phyloP scores from a whole-genome alignment of 1,284 basidiomycete genomes.

The Fomes fomentarius region DNA sequence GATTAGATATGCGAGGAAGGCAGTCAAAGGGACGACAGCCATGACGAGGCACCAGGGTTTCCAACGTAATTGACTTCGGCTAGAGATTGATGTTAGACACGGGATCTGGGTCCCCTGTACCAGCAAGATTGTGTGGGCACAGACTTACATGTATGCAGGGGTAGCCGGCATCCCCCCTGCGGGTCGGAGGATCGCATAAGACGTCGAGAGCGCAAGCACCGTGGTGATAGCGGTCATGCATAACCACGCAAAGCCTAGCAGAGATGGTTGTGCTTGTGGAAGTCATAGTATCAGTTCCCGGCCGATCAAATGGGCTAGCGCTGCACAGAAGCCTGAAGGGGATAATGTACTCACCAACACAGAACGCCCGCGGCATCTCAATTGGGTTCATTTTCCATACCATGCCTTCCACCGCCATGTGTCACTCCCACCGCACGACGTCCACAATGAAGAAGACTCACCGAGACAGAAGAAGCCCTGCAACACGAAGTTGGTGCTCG shows the following conservation, averaged over 20 bases:
- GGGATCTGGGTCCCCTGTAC: slow-evolving; percentile 7
- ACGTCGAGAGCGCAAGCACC: slow-evolving; percentile 53
- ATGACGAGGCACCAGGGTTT: slow-evolving; percentile 40
- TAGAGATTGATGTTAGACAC: slow-evolving; percentile 9
- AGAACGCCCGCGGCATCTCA: slow-evolving; percentile 59
- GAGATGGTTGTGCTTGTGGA: slow-evolving; percentile 54
- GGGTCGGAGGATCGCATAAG: slow-evolving; percentile 49
- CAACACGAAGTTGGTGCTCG: slow-evolving; percentile 47
- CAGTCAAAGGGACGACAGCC: slow-evolving; percentile 49
- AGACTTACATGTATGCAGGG: slow-evolving; percentile 32
- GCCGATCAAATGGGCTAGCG: no score
- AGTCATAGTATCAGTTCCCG: no score
- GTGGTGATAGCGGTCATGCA: slow-evolving; percentile 54
- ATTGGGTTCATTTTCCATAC: slow-evolving; percentile 64
- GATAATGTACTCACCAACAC: slow-evolving; percentile 45
- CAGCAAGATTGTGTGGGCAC: not conserved
- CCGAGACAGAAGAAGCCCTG: slow-evolving; percentile 51
- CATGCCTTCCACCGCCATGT: slow-evolving; percentile 45
- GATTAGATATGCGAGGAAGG: slow-evolving; percentile 45
- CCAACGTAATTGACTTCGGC: slow-evolving; percentile 32
- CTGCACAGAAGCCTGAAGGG: no score
- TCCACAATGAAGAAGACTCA: slow-evolving; percentile 20
- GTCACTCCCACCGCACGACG: not conserved
- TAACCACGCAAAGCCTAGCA: slow-evolving; percentile 50
- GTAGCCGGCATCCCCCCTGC: slow-evolving; percentile 39